phyloP scores from a whole-genome alignment of 2,329 filamentous ascomycete species.

The Sporothrix euskadiensis region DNA sequence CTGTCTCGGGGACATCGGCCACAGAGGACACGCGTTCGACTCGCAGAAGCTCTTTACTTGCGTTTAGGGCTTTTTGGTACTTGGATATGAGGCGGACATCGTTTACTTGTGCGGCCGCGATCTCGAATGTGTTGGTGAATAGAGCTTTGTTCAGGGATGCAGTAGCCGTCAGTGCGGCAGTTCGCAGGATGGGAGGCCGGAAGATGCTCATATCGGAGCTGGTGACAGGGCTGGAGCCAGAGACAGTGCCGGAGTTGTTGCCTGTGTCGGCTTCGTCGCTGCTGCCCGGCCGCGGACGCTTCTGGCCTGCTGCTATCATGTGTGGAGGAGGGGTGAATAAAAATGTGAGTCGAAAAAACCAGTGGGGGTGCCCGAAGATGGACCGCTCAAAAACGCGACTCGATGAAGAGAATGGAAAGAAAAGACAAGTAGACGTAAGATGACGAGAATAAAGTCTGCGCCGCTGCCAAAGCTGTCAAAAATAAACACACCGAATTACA shows the following conservation, averaged over 20 bases:
- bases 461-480: background rate
- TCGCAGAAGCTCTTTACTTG: slow-evolving; percentile 64
- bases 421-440: background rate
- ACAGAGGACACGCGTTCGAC: slow-evolving; percentile 66
- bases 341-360: background rate
- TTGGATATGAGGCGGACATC: slow-evolving; percentile 73
- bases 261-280: slow-evolving; percentile 21
- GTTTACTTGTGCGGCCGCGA: slow-evolving; percentile 75
- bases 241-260: background rate
- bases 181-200: slow-evolving; percentile 75
- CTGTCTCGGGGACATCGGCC: slow-evolving; percentile 60
- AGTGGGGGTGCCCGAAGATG: background rate
- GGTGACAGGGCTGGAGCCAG: background rate
- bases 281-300: slow-evolving; percentile 30
- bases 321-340: background rate
- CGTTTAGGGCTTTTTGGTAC: slow-evolving; percentile 66
- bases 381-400: background rate
- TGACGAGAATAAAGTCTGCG: background rate
- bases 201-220: slow-evolving; percentile 58
- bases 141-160: slow-evolving; percentile 71
- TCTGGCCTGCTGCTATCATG: slow-evolving; percentile 31
- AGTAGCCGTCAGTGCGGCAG: slow-evolving; percentile 60
- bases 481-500: background rate
- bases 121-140: slow-evolving; percentile 73
- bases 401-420: background rate